phyloP scores from a whole-genome alignment of 2,329 filamentous ascomycete genomes.

The Huntiella abstrusa region DNA sequence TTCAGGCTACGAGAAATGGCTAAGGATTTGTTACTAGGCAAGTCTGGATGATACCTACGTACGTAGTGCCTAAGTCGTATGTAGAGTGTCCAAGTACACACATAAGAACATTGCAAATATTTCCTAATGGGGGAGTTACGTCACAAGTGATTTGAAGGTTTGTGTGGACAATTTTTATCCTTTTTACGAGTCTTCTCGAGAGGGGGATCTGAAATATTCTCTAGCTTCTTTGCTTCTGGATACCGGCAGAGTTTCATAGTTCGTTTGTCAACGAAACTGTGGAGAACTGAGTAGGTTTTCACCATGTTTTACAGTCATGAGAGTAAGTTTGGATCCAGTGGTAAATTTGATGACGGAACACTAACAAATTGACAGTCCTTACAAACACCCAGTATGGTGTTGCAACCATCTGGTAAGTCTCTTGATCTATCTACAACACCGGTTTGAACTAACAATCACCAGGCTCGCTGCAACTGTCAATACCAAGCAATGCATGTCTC shows the following conservation, averaged over 20 bases:
- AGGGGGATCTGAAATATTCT: no score
- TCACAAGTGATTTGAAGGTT: no score
- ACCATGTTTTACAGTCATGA: slow-evolving; percentile 93
- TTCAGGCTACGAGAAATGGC: slow-evolving; percentile 61
- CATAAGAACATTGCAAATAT: no score
- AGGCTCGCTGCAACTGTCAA: slow-evolving; percentile 89
- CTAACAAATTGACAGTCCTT: slow-evolving; percentile 39
- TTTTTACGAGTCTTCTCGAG: no score
- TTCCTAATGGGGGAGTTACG: no score
- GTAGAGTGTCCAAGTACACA: no score
- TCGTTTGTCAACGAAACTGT: no score
- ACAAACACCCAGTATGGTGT: slow-evolving; percentile 79
- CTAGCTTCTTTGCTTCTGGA: no score
- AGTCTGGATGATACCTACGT: neutral
- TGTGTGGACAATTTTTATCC: no score
- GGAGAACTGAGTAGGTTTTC: neutral
- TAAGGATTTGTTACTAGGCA: slow-evolving; percentile 16
- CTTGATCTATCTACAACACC: no score
- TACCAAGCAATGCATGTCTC: slow-evolving; percentile 53
- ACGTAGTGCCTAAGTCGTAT: neutral
- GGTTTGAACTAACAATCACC: slow-evolving; percentile 9
- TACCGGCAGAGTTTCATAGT: no score
- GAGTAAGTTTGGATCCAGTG: slow-evolving; percentile 34
- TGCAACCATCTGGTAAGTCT: slow-evolving; percentile 70
- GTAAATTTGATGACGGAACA: neutral